Conservation (phyloP, 1,284 basidiomycete genomes). For the Moesziomyces antarcticus region DNA sequence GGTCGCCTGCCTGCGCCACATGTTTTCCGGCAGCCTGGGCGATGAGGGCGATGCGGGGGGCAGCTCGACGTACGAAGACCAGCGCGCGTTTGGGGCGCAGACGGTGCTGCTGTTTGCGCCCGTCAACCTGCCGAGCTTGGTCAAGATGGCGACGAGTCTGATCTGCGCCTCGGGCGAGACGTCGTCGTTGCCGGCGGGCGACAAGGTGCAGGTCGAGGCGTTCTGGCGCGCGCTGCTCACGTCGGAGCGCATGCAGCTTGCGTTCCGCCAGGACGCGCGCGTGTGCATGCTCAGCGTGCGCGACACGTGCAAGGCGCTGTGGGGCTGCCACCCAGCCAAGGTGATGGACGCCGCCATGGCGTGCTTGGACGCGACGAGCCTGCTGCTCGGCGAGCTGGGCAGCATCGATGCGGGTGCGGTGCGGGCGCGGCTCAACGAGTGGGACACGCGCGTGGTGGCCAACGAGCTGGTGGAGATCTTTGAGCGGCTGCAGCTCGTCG, state of each 20-base stretch:
- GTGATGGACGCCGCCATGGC: constrained; percentile 30
- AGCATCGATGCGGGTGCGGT: constrained; percentile 24
- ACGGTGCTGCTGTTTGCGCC: constrained; percentile 33
- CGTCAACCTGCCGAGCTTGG: constrained; percentile 20
- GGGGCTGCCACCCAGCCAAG: constrained; percentile 32
- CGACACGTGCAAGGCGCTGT: constrained; percentile 39
- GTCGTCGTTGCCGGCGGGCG: constrained; percentile 8
- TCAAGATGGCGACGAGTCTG: constrained; percentile 18
- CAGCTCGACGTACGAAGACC: constrained; percentile 16
- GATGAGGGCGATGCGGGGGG: neutral
- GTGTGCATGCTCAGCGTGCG: constrained; percentile 22
- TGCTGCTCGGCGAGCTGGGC: constrained; percentile 27
- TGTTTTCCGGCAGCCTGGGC: constrained; percentile 28
- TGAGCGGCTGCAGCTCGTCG: constrained; percentile 39
- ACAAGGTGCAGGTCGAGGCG: constrained; percentile 18
- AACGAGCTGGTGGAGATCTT: constrained; percentile 46
- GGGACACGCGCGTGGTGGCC: constrained; percentile 37
- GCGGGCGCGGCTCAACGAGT: constrained; percentile 31
- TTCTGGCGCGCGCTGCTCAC: constrained; percentile 33
- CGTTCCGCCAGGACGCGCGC: constrained; percentile 34
- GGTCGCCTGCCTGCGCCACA: constrained; percentile 14
- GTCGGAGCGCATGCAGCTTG: constrained; percentile 36
- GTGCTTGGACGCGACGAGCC: constrained; percentile 31
- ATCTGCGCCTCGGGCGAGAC: constrained; percentile 28
- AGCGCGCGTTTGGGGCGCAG: constrained; percentile 34